Evolutionary conservation across 2,329 filamentous ascomycete species (phyloP).

Genomic region (Arthrobotrys megalospora): DNA sequence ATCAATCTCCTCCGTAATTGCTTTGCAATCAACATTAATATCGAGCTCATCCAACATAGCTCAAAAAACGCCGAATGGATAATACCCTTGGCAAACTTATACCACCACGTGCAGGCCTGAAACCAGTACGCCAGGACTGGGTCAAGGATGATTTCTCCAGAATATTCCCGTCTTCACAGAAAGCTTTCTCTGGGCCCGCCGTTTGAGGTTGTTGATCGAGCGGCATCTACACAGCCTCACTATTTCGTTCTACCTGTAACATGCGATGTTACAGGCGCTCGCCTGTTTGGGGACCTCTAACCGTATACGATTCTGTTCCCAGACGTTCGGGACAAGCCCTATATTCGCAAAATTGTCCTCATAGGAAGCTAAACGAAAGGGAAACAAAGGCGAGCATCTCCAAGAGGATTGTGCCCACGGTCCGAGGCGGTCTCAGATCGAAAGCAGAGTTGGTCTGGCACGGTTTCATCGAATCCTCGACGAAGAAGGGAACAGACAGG

Average conservation of each 20-base stretch:
- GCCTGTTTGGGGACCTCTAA: slow-evolving; percentile 41
- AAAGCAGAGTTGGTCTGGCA: slow-evolving; percentile 27
- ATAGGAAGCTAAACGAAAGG: slow-evolving; percentile 40
- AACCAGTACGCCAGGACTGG: slow-evolving; percentile 11
- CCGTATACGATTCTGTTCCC: slow-evolving; percentile 17
- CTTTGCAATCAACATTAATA: slow-evolving; percentile 58
- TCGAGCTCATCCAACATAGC: slow-evolving; percentile 27
- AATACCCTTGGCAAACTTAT: slow-evolving; percentile 21
- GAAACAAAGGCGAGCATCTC: slow-evolving; percentile 10
- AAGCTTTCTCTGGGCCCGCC: slow-evolving; percentile 16
- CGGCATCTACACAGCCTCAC: slow-evolving; percentile 61
- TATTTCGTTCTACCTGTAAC: slow-evolving; percentile 57
- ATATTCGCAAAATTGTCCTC: slow-evolving; percentile 35
- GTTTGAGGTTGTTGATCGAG: slow-evolving; percentile 10
- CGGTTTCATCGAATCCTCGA: slow-evolving; percentile 35
- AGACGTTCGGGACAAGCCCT: slow-evolving; percentile 19
- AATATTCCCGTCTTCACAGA: slow-evolving; percentile 28
- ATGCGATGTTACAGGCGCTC: slow-evolving; percentile 44
- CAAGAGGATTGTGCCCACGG: slow-evolving; percentile 28
- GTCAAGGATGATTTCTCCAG: slow-evolving; percentile 29
- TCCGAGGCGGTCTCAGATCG: slow-evolving; percentile 46
- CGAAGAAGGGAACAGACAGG: slow-evolving; percentile 11
- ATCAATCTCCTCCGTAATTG: slow-evolving; percentile 57
- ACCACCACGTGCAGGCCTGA: slow-evolving; percentile 40
- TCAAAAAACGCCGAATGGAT: slow-evolving; percentile 44